phyloP scores from a whole-genome alignment of 1,284 basidiomycete genomes.

The Ustilago bromivora region DNA sequence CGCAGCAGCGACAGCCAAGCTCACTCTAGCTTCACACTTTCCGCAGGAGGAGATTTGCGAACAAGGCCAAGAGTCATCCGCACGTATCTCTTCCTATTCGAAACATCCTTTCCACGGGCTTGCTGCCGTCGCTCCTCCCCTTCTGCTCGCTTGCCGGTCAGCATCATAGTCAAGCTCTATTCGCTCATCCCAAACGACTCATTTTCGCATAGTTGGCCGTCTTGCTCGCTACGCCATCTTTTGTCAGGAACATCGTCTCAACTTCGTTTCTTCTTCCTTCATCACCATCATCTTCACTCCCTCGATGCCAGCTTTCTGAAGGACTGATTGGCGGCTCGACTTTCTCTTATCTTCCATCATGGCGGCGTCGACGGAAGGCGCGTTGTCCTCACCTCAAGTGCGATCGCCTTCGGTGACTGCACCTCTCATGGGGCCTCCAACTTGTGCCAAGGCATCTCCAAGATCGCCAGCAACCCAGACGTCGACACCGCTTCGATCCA shows the following conservation, averaged over 20 bases:
- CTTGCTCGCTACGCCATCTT: neutral
- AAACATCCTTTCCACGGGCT: neutral
- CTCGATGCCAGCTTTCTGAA: neutral
- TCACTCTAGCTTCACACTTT: neutral
- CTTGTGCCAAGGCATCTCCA: neutral
- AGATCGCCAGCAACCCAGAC: conserved; percentile 4
- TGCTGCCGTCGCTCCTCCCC: neutral
- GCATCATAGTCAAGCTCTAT: conserved; percentile 5
- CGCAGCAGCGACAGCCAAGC: neutral
- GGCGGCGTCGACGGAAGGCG: conserved; percentile 29
- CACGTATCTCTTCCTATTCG: neutral
- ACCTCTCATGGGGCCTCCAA: neutral
- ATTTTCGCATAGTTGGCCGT: neutral
- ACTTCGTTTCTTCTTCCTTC: neutral
- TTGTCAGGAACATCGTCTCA: neutral
- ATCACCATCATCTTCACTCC: neutral
- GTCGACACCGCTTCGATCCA: neutral
- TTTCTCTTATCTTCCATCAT: conserved; percentile 5
- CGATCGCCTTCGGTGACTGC: neutral
- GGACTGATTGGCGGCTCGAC: neutral
- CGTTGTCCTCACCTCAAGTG: conserved; percentile 12
- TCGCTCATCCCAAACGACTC: conserved; percentile 7
- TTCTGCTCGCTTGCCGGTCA: neutral
- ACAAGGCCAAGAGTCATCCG: neutral
- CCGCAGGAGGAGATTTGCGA: too few species aligned